Evolutionary conservation across 352 stramenopile species (phyloP), one percentile per base, ranked within the genome.

Genomic region (Pythium vanterpoolii): DNA sequence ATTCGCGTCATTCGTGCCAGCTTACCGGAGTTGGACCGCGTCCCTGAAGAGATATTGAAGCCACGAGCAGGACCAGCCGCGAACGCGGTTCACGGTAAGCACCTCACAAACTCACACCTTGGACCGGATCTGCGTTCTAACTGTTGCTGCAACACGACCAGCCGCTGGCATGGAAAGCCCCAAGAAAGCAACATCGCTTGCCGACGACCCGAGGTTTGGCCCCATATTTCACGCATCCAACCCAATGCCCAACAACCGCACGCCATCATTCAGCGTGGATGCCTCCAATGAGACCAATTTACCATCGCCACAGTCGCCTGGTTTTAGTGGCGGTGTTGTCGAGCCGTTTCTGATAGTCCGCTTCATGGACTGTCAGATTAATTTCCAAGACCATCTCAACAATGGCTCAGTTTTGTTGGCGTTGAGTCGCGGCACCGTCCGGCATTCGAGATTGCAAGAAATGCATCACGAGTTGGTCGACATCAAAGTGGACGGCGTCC

Each of bases 331-430:
- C 0, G 56, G 33, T 30, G 24, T 79, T n/a, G 69, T 79, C 8
- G 65, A 83, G 8, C 69, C 77, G 2, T 89, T 88, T 40, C 62
- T 92, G 16, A 77, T 88, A 46, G 72, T 92, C 9, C 83, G 84
- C 26, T 89, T 92, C 27, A 71, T 87, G 61, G 84, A 94, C 51
- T 85, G 71, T n/a, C 84, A 94, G 64, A 74, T 92, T 33, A 89
- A 68, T 45, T 36, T 90, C n/a, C 82, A 90, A 64, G 81, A 92
- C 34, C 64, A 76, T 11, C 27, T 64, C 6, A 66, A 88, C 62
- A 92, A 92, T 76, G 80, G 82, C 6, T 87, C 79, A 0, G 59
- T 92, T 1, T 57, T 94, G 7, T 24, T 94, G 1, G 84, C 76
- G 21, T 57, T 94, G 16, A 88, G 75, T 45, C 75, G 70, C 53